Evolutionary conservation across 352 stramenopile genomes (phyloP), one percentile per base, ranked within the genome.

Genomic region (Globisporangium canariense): DNA sequence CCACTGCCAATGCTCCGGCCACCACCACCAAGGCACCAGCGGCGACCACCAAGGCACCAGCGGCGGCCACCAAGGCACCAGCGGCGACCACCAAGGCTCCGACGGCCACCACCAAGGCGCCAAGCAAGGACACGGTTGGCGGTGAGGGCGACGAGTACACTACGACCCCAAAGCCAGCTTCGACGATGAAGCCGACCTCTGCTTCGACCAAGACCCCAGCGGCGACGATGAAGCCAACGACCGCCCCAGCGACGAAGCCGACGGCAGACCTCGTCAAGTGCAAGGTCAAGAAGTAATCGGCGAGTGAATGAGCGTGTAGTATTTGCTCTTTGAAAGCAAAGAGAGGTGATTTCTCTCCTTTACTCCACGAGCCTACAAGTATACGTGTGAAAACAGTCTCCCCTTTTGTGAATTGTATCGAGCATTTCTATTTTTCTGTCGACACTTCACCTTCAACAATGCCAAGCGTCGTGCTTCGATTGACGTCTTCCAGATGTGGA

Each of bases 211-310:
- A 61, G 46, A 25, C 52, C 2, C 61, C 61, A 43, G 41, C 57
- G 30, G 25, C 28, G 2, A 64, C 47, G 16, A 14, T 25, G 22
- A 25, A 25, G 22, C 22, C 22, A 25, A 25, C 22, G 22, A 25
- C 22, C 22, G 22, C 22, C 22, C 22, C 22, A 25, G 22, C 22
- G 22, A 25, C 28, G 22, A 67, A 62, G 45, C 41, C 53, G 11
- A 61, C 62, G 5, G 25, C 38, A 18, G 51, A 49, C 20, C 25
- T 28, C 18, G 43, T 51, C 25, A 61, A 67, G 53, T 67, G 62
- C 53, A 67, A 67, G 32, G 62, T 62, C 53, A 67, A 59, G 45
- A 58, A 46, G 32, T 41, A 58, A 22, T 53, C 22, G 20, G 10
- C 36, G 36, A 41, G 36, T 3, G 36, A 41, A 11, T 41, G 10